Percentiles rank a stretch among this genome's conserved stretches.
These are phyloP conservation scores for Aspergillus novofumigatus DNA, from an alignment of 2,329 filamentous ascomycete genomes.

Conservation along the genomic window DNA sequence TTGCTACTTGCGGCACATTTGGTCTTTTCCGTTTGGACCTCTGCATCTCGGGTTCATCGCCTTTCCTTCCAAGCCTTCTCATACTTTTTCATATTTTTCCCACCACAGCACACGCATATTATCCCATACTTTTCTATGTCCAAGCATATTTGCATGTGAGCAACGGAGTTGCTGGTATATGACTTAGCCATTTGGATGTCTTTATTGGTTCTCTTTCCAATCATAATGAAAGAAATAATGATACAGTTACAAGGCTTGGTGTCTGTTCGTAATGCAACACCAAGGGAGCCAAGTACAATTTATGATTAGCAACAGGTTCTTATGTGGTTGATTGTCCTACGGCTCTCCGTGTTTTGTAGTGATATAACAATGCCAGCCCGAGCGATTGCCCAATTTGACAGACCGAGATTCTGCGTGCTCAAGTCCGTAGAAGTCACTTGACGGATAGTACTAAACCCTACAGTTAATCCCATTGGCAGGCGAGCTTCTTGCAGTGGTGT, in stretches of 20 bases:
- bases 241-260: constrained; percentile 1
- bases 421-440: background rate
- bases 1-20: background rate
- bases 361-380: background rate
- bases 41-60: background rate
- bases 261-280: background rate
- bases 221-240: background rate
- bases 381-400: background rate
- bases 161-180: constrained; percentile 6
- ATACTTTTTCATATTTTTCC: background rate
- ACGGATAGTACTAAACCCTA: background rate
- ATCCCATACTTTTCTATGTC: background rate
- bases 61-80: background rate
- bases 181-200: background rate
- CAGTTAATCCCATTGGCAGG: background rate
- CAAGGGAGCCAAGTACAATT: background rate
- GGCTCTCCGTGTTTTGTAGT: background rate
- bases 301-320: background rate
- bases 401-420: background rate
- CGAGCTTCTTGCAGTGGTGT: constrained; percentile 10
- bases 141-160: constrained; percentile 4
- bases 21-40: background rate
- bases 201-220: background rate
- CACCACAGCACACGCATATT: background rate
- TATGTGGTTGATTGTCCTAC: background rate